These are phyloP conservation scores for Porphyridium purpureum DNA, from an alignment of 23 red algal genomes.

Conservation along the genomic window DNA sequence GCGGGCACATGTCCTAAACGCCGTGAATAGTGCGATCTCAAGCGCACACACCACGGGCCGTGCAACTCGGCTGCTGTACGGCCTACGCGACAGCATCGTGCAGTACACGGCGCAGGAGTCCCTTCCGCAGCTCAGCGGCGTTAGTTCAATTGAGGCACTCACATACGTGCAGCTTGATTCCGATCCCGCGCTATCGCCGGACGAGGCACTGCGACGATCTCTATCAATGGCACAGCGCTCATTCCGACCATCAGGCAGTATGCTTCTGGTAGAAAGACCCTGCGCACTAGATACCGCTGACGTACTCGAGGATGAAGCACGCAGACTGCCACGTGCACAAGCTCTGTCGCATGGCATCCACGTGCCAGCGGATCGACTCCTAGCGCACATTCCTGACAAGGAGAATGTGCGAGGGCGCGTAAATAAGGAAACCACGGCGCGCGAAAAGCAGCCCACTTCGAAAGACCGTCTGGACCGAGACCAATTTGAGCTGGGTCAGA, in stretches of 20 bases:
- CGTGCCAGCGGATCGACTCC: neutral
- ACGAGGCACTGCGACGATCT: constrained; percentile 21
- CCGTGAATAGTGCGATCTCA: constrained; percentile 24
- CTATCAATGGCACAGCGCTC: neutral
- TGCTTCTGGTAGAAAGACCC: constrained; percentile 4
- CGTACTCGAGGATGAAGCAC: neutral
- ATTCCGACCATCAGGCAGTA: constrained; percentile 5
- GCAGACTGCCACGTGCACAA: no score
- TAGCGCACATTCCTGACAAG: constrained; percentile 7
- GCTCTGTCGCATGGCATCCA: neutral
- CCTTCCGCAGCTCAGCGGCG: no score
- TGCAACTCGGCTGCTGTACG: constrained; percentile 21
- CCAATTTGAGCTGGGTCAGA: constrained; percentile 71
- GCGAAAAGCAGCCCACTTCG: constrained; percentile 9
- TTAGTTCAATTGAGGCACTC: constrained; percentile 4
- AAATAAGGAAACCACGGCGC: constrained; percentile 20
- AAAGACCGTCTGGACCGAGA: constrained; percentile 35
- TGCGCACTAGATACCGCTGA: neutral
- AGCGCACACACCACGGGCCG: constrained; percentile 10
- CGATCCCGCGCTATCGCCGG: constrained; percentile 19
- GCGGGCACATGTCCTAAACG: constrained; percentile 31
- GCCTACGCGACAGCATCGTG: constrained; percentile 23
- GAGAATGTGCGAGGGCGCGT: constrained; percentile 12
- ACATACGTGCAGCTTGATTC: constrained; percentile 14
- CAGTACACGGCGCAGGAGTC: constrained; percentile 6